A percentile compares a stretch with the other conserved stretches of the same genome.
phyloP scores from a whole-genome alignment of 108 stramenopile genomes.

The Skeletonema menzelii region DNA sequence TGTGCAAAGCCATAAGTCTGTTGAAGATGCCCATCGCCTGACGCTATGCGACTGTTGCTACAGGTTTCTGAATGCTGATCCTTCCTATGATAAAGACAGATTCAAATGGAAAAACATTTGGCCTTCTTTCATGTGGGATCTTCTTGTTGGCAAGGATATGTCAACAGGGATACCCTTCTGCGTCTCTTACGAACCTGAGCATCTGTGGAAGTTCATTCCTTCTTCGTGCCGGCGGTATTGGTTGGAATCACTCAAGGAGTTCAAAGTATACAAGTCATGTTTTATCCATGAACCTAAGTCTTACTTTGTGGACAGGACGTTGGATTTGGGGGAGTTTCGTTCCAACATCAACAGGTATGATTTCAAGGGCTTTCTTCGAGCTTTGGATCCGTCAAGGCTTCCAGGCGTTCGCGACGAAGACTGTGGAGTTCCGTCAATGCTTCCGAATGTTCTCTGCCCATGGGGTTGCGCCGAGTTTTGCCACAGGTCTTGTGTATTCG shows the following conservation, averaged over 20 bases:
- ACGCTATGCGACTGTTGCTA: too few species aligned
- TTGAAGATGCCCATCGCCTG: too few species aligned
- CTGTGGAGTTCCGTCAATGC: not conserved
- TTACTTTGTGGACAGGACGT: not conserved
- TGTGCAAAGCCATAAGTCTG: too few species aligned
- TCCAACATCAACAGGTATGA: too few species aligned
- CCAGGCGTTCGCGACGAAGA: too few species aligned
- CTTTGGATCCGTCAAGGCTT: too few species aligned
- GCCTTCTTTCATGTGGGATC: not conserved
- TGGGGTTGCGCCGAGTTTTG: conserved; percentile 28
- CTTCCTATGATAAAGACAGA: not conserved
- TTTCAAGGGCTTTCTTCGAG: too few species aligned
- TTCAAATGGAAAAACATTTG: not conserved
- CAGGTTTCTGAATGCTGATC: too few species aligned
- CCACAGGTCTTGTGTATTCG: not conserved
- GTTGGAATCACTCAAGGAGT: not conserved
- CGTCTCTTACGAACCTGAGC: not conserved
- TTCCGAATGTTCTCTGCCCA: conserved; percentile 19
- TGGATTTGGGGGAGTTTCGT: not conserved
- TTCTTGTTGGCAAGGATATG: not conserved
- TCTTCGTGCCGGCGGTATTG: not conserved
- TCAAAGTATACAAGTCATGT: not conserved
- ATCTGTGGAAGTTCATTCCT: not conserved
- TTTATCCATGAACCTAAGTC: not conserved
- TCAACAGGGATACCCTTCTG: not conserved